Evolutionary conservation across 176 grass and related monocot genomes (phyloP).

Genomic region (Hordeum vulgare): MorexV3_pseudomolecules_assembly NC_058524.1:593133144-593133643

Average conservation of each 20-base stretch:
- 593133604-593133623: no score
- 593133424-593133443: not conserved
- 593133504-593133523: no score
- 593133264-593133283: not conserved
- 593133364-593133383: not conserved
- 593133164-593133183: not conserved
- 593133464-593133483: not conserved
- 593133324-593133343: not conserved
- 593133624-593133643: no score
- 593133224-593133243: not conserved
- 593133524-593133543: no score
- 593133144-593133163: not conserved
- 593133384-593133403: not conserved
- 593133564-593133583: no score
- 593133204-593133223: not conserved
- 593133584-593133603: no score
- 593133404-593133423: not conserved
- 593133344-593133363: not conserved
- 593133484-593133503: not conserved
- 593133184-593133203: not conserved
- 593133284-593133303: slow-evolving; percentile 30
- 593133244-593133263: not conserved
- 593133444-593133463: not conserved
- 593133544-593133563: no score
- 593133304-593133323: slow-evolving; percentile 5